Evolutionary conservation across 805 yeast species (phyloP), one percentile per base, ranked within the genome.

Genomic region (Grigorovia yakushimaensis): DNA sequence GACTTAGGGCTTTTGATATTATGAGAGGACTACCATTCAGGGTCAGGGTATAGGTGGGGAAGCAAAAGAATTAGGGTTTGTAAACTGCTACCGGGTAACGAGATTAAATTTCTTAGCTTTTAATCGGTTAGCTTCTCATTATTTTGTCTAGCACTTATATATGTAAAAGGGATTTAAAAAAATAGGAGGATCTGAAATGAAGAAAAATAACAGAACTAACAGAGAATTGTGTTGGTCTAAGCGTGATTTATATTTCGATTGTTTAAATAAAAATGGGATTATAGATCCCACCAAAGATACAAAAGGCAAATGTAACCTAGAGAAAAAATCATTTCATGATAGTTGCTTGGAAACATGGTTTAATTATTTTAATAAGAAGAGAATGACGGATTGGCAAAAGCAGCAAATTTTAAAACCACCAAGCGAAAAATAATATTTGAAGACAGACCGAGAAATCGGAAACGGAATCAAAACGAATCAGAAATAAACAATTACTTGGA

Each of bases 281-380:
- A 78, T 76, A 8, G 84, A 85, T 62, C 41, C 51, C 69, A 71
- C 41, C 59, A 61, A 5, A 65, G 66, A 27, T 78, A 87, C 20
- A 39, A 73, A 75, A 45, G 57, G 67, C 20, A 66, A 74, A 43
- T 89, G 98, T 66, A 74, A 78, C 0, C 47, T 51, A 1, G 73
- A 80, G 59, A 78, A 79, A 52, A 59, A 62, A n/a, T 73, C 71
- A 38, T 88, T 86, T 54, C 79, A 84, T 49, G 63, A 72, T n/a
- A 79, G 81, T 54, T 89, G 98, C 66, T 88, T 86, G 9, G 79
- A 80, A 13, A 79, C 88, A 46, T 89, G 98, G 98, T 88, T 78
- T 51, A 73, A 82, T 50, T 88, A 89, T 64, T 89, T 91, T 72
- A 91, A 88, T 61, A 91, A 88, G 65, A 89, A 88, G 65, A 77